A percentile compares a stretch with the other conserved stretches of the same genome.
These are phyloP conservation scores for Gautieria morchelliformis DNA, from an alignment of 768 basidiomycete species.

Conservation along the genomic window DNA sequence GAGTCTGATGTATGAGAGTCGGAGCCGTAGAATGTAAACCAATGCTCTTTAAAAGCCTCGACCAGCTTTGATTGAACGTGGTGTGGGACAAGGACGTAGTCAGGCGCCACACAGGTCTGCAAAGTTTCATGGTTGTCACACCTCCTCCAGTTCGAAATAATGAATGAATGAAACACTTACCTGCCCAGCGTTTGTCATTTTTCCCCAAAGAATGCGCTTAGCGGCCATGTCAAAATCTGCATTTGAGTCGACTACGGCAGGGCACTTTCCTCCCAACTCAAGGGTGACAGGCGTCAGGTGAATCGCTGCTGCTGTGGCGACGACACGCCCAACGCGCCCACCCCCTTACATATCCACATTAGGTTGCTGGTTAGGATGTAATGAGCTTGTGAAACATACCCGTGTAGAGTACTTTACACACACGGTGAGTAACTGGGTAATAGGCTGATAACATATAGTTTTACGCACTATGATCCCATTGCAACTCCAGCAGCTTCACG, in stretches of 20 bases:
- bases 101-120: constrained; percentile 21
- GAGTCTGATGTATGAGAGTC: constrained; percentile 31
- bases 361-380: background rate
- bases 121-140: constrained; percentile 1
- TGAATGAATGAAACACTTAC: constrained; percentile 3
- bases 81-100: constrained; percentile 35
- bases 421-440: constrained; percentile 12
- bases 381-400: constrained; percentile 19
- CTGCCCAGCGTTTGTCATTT: constrained; percentile 19
- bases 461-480: constrained; percentile 49
- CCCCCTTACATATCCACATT: constrained; percentile 21
- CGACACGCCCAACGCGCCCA: constrained; percentile 52
- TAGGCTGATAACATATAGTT: background rate
- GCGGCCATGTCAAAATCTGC: constrained; percentile 59
- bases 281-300: constrained; percentile 58
- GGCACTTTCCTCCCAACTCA: constrained; percentile 57
- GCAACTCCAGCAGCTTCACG: constrained; percentile 51
- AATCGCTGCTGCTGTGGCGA: constrained; percentile 69
- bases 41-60: constrained; percentile 31
- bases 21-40: constrained; percentile 40
- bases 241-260: constrained; percentile 62
- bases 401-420: constrained; percentile 48
- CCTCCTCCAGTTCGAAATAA: background rate
- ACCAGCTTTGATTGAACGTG: constrained; percentile 38
- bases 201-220: constrained; percentile 72